A percentile compares a stretch with the other conserved stretches of the same genome.
These are phyloP conservation scores for Coemansia reversa DNA, from an alignment of 192 early-diverging fungal genomes.

Conservation along the genomic window DNA sequence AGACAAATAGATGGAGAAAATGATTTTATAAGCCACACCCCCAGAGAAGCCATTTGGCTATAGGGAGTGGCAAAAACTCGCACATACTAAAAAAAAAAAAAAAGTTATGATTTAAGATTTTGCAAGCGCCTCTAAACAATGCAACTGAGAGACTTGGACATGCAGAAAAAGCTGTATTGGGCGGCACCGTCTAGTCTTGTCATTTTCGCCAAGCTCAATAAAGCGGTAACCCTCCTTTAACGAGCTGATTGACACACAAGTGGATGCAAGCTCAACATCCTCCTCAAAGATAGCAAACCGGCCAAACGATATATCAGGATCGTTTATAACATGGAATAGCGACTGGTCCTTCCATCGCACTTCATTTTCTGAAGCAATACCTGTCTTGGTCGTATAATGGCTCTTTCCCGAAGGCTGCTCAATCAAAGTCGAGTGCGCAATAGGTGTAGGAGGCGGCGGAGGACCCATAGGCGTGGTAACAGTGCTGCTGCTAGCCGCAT, in stretches of 20 bases:
- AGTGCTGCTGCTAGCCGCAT: conserved; percentile 7
- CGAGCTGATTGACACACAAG: conserved; percentile 33
- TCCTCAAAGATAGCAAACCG: conserved; percentile 41
- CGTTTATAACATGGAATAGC: conserved; percentile 30
- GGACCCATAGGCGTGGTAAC: conserved; percentile 21
- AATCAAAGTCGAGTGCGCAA: background rate
- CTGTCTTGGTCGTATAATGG: conserved; percentile 22
- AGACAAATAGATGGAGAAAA: too few relatives aligned
- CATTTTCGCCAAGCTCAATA: conserved; percentile 44
- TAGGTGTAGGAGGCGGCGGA: conserved; percentile 30
- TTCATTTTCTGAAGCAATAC: conserved; percentile 25
- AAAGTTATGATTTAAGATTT: background rate
- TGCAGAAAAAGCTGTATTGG: conserved; percentile 37
- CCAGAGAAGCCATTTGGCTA: too few relatives aligned
- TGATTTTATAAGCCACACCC: too few relatives aligned
- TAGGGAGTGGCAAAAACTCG: background rate
- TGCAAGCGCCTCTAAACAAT: conserved; percentile 27
- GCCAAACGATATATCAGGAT: conserved; percentile 48
- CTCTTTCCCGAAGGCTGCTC: conserved; percentile 13
- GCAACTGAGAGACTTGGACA: conserved; percentile 47
- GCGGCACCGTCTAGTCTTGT: conserved; percentile 23
- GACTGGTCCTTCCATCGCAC: conserved; percentile 44
- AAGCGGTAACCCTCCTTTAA: conserved; percentile 48
- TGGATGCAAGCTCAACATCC: conserved; percentile 38
- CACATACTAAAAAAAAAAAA: background rate